Conservation (phyloP, 140 eudicot genomes). For the Ambrosia hybrid region DNA sequence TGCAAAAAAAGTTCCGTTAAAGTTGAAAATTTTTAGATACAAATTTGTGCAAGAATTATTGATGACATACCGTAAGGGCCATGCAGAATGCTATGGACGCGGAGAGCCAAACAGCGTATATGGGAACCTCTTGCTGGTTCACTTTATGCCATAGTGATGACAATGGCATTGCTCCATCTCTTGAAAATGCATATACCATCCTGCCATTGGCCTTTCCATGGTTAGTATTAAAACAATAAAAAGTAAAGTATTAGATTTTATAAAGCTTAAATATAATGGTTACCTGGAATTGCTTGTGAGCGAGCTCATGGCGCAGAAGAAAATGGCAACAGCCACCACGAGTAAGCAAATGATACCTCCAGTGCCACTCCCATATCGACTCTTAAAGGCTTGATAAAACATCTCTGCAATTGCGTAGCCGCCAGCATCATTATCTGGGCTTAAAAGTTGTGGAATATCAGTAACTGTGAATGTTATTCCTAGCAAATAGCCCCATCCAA, state of each 20-base stretch:
- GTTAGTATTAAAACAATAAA: constrained; percentile 8
- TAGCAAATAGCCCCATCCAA: constrained; percentile 93
- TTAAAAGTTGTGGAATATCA: constrained; percentile 63
- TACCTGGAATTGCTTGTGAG: constrained; percentile 98
- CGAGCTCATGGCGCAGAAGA: constrained; percentile 97
- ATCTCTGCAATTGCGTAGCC: constrained; percentile 95
- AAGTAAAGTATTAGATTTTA: too few relatives aligned
- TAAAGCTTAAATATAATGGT: not conserved
- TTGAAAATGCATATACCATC: constrained; percentile 97
- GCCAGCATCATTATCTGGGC: constrained; percentile 67
- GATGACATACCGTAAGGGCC: constrained; percentile 81
- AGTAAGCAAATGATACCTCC: constrained; percentile 88
- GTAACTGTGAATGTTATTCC: constrained; percentile 90
- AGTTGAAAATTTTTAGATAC: not conserved
- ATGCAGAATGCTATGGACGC: constrained; percentile 88
- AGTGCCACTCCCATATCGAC: constrained; percentile 73
- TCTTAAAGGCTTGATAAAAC: constrained; percentile 81
- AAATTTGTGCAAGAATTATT: not conserved
- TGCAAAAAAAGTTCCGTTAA: constrained; percentile 34
- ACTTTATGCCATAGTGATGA: constrained; percentile 91
- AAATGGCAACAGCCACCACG: constrained; percentile 85
- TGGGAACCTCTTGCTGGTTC: constrained; percentile 83
- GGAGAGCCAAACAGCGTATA: constrained; percentile 93
- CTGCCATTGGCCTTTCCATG: constrained; percentile 34
- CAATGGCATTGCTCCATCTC: constrained; percentile 99